Conservation (phyloP, 2,329 filamentous ascomycete genomes). For the Apiospora aurea region DNA sequence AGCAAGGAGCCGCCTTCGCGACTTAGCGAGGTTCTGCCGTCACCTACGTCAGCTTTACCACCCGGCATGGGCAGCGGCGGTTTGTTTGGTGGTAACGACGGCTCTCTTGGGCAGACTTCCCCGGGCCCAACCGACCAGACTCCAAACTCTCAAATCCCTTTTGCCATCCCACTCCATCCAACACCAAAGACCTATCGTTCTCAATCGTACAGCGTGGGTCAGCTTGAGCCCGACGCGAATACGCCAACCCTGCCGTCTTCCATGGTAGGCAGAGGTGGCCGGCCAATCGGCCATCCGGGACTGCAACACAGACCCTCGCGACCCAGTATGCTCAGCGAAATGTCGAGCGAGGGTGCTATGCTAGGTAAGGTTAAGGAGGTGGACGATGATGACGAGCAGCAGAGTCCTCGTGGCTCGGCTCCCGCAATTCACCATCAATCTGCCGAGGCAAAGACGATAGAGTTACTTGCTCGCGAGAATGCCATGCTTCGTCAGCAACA, state of each 20-base stretch:
- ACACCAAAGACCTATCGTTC: conserved; percentile 94
- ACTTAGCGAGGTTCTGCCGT: conserved; percentile 76
- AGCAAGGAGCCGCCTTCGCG: conserved; percentile 76
- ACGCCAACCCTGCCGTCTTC: conserved; percentile 54
- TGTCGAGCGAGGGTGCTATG: conserved; percentile 68
- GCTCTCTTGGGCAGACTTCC: conserved; percentile 55
- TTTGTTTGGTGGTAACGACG: conserved; percentile 59
- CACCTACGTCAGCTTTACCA: conserved; percentile 70
- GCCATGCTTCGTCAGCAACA: conserved; percentile 65
- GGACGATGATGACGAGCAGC: conserved; percentile 65
- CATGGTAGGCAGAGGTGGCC: conserved; percentile 58
- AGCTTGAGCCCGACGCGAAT: conserved; percentile 74
- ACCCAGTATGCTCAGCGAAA: conserved; percentile 77
- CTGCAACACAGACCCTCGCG: conserved; percentile 84
- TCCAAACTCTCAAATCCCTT: conserved; percentile 75
- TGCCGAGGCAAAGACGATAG: conserved; percentile 67
- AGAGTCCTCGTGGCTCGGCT: conserved; percentile 62
- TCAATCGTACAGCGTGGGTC: conserved; percentile 95
- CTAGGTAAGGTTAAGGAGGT: conserved; percentile 75
- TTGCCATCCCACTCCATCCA: conserved; percentile 86
- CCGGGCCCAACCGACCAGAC: conserved; percentile 59
- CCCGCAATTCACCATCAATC: conserved; percentile 63
- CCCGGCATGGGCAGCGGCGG: conserved; percentile 46
- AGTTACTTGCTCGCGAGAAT: conserved; percentile 68
- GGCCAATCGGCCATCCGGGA: conserved; percentile 65